Conservation (phyloP, 129 eudicot genomes). For the Pittosporum tobira region DNA sequence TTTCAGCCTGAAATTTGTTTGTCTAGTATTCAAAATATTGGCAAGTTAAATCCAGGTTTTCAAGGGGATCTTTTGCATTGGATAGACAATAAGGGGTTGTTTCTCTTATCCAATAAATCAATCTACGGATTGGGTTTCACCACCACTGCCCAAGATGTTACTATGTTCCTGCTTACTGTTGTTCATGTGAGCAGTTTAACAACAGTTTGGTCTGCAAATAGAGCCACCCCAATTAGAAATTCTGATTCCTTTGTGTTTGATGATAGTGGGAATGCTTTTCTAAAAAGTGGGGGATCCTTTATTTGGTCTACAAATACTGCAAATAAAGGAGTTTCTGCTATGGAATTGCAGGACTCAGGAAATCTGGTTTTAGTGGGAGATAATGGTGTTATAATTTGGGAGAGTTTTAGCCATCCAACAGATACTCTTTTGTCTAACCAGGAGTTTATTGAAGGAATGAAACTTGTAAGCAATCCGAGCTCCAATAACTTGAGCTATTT, state of each 20-base stretch:
- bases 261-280: constrained; percentile 51
- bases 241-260: constrained; percentile 55
- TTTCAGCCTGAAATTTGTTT: constrained; percentile 31
- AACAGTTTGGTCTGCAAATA: constrained; percentile 78
- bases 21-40: constrained; percentile 40
- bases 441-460: constrained; percentile 57
- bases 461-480: constrained; percentile 41
- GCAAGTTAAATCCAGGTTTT: constrained; percentile 43
- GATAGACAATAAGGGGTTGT: constrained; percentile 61
- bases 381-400: constrained; percentile 55
- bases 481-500: constrained; percentile 50
- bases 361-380: constrained; percentile 53
- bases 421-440: constrained; percentile 65
- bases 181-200: constrained; percentile 46
- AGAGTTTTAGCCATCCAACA: constrained; percentile 71
- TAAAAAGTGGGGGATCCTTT: constrained; percentile 31
- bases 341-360: constrained; percentile 67
- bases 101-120: constrained; percentile 58
- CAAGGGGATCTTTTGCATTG: constrained; percentile 60
- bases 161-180: constrained; percentile 48
- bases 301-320: constrained; percentile 70
- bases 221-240: constrained; percentile 38
- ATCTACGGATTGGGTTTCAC: constrained; percentile 64
- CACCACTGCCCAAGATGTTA: constrained; percentile 43
- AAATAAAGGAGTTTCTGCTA: constrained; percentile 39